These are phyloP conservation scores for Solanum bulbocastanum DNA, from an alignment of 257 asterid species.

Conservation along the genomic window DNA sequence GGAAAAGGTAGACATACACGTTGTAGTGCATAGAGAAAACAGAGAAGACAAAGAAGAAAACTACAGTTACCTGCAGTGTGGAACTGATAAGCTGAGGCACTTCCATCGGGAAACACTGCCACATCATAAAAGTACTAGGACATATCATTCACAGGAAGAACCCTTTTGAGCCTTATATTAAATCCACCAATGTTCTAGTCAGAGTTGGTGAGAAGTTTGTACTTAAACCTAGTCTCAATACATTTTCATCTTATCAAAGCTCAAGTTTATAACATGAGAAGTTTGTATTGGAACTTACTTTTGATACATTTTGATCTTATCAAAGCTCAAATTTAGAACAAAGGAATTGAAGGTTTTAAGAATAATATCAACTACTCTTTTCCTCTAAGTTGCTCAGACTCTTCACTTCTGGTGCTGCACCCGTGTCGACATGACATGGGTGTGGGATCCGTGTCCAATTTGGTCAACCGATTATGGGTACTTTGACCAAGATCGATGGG, in stretches of 20 bases:
- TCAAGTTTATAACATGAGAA: background rate
- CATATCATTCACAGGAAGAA: background rate
- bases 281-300: background rate
- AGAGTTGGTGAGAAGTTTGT: background rate
- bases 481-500: too few species aligned
- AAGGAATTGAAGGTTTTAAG: background rate
- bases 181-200: background rate
- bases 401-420: too few species aligned
- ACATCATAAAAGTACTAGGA: conserved; percentile 13
- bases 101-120: conserved; percentile 88
- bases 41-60: conserved; percentile 1
- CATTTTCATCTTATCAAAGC: background rate
- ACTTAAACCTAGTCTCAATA: background rate
- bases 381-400: background rate
- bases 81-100: conserved; percentile 76
- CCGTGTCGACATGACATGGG: too few species aligned
- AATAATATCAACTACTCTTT: background rate
- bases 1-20: background rate
- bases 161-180: background rate
- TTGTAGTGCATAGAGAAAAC: background rate
- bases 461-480: too few species aligned
- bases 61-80: conserved; percentile 51
- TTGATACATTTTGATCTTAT: background rate
- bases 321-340: background rate
- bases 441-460: too few species aligned